A percentile compares a stretch with the other conserved stretches of the same genome.
These are phyloP conservation scores for Colletotrichum musae DNA, from an alignment of 2,329 filamentous ascomycete species.

Conservation along the genomic window DNA sequence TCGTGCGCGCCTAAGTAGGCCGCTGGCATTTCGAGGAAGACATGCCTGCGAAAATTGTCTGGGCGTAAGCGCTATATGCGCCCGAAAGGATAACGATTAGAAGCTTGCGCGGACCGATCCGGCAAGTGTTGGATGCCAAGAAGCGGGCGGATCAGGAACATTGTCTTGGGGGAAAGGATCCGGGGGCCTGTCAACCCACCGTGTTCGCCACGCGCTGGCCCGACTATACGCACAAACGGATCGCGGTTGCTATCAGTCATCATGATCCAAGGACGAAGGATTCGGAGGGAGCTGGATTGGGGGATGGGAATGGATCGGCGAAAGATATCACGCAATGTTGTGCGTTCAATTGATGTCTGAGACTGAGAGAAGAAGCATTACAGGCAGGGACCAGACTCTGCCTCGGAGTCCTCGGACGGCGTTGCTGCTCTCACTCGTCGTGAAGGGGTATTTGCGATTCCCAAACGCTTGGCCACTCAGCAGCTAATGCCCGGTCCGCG, in stretches of 20 bases:
- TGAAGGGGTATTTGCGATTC: conserved; percentile 2
- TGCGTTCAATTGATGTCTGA: neutral
- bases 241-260: neutral
- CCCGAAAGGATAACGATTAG: conserved; percentile 3
- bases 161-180: neutral
- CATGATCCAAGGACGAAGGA: neutral
- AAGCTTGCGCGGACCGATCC: neutral
- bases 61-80: conserved; percentile 25
- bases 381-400: neutral
- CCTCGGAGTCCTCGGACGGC: neutral
- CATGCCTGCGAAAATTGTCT: neutral
- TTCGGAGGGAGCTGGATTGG: neutral
- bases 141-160: neutral
- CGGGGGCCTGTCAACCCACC: neutral
- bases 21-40: neutral
- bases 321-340: neutral
- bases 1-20: conserved; percentile 1
- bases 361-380: neutral
- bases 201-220: neutral
- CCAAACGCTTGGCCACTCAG: neutral
- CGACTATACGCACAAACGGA: neutral
- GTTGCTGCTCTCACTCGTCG: neutral
- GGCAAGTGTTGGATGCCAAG: conserved; percentile 3
- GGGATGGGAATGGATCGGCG: neutral
- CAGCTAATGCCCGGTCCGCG: neutral